Percentiles rank a stretch among this genome's conserved stretches.
Evolutionary conservation across 495 filamentous ascomycete species (phyloP).

Genomic region (Hapsidospora chrysogenum): DNA sequence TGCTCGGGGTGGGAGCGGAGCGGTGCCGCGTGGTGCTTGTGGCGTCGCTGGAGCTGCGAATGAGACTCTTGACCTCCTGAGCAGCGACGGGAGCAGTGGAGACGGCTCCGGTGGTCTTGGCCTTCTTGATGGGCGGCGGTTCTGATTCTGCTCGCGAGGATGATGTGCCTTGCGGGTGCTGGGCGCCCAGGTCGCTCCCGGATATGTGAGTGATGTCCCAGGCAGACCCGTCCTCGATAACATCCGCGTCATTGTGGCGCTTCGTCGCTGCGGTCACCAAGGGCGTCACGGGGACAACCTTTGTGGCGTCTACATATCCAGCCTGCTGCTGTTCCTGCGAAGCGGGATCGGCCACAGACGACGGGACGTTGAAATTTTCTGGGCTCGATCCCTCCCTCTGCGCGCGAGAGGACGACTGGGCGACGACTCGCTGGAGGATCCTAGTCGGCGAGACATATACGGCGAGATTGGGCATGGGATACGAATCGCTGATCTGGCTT

Average conservation of each 20-base stretch:
- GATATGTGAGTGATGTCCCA: constrained; percentile 4
- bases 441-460: not conserved
- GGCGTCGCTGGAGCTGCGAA: constrained; percentile 20
- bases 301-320: not conserved
- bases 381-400: too few relatives aligned
- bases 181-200: constrained; percentile 8
- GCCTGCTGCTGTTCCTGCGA: not conserved
- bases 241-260: not conserved
- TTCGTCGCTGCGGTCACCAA: not conserved
- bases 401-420: too few relatives aligned
- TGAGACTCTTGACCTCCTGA: constrained; percentile 6
- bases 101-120: too few relatives aligned
- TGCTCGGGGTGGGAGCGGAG: not conserved
- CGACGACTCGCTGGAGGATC: constrained; percentile 1
- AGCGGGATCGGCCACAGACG: not conserved
- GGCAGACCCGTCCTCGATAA: constrained; percentile 1
- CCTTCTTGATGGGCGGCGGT: constrained; percentile 15
- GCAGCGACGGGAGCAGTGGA: constrained; percentile 2
- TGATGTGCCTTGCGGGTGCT: not conserved
- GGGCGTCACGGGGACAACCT: not conserved
- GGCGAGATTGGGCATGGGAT: not conserved
- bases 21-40: not conserved
- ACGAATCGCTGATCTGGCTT: constrained; percentile 3
- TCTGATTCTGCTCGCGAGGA: constrained; percentile 17
- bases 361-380: constrained; percentile 1